Evolutionary conservation across 305 asterid genomes (phyloP).

Genomic region (Fraxinus ornus): DNA sequence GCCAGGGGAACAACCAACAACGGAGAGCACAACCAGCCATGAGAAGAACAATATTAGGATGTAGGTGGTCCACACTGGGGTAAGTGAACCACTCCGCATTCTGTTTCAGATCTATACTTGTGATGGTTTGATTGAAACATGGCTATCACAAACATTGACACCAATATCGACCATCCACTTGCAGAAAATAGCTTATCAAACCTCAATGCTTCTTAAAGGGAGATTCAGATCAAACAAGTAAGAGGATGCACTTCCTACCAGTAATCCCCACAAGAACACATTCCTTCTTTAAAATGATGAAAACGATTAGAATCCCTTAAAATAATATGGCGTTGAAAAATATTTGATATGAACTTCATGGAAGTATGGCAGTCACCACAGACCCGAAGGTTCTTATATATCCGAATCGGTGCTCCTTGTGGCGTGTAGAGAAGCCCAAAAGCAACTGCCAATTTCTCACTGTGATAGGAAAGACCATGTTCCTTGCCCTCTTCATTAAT

Average conservation of each 20-base stretch:
- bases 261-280: constrained; percentile 68
- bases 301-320: constrained; percentile 71
- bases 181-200: neutral
- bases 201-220: neutral
- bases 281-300: constrained; percentile 72
- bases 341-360: constrained; percentile 55
- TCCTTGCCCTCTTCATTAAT: constrained; percentile 63
- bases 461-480: constrained; percentile 59
- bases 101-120: constrained; percentile 22
- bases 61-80: constrained; percentile 31
- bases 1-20: constrained; percentile 30
- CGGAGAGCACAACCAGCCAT: constrained; percentile 27
- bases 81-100: constrained; percentile 32
- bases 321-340: constrained; percentile 41
- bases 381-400: constrained; percentile 66
- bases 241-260: constrained; percentile 42
- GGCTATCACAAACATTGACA: neutral
- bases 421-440: constrained; percentile 56
- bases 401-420: constrained; percentile 47
- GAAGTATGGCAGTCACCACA: constrained; percentile 87
- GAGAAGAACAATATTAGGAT: constrained; percentile 29
- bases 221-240: neutral
- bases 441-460: constrained; percentile 88
- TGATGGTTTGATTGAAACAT: neutral
- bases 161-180: neutral